Conservation (phyloP, 495 filamentous ascomycete species). For the Pyrenopolyporus hunteri region DNA sequence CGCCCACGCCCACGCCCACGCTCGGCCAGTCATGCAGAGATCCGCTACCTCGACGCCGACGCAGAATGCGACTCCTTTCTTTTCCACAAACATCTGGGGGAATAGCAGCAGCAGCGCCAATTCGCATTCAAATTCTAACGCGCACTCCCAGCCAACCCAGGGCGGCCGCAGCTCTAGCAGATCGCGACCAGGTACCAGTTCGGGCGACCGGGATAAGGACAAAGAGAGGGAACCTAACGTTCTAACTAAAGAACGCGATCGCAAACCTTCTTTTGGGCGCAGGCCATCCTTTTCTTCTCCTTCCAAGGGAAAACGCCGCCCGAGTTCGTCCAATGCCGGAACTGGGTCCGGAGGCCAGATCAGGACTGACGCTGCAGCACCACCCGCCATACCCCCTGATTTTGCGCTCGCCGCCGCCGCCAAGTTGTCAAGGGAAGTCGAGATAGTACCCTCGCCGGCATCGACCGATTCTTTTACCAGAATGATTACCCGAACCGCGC, state of each 20-base stretch:
- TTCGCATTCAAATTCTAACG: slow-evolving; percentile 10
- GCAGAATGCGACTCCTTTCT: slow-evolving; percentile 51
- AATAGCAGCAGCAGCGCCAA: slow-evolving; percentile 27
- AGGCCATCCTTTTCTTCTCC: slow-evolving; percentile 51
- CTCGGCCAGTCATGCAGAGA: slow-evolving; percentile 49
- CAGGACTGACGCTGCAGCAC: slow-evolving; percentile 45
- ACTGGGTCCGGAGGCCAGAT: slow-evolving; percentile 31
- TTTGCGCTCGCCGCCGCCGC: slow-evolving; percentile 49
- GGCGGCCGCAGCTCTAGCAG: slow-evolving; percentile 19
- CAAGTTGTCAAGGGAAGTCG: slow-evolving; percentile 45
- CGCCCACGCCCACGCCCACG: not conserved
- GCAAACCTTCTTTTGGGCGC: slow-evolving; percentile 51
- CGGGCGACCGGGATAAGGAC: slow-evolving; percentile 41
- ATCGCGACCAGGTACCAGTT: slow-evolving; percentile 50
- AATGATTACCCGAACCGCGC: slow-evolving; percentile 52
- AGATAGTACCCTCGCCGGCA: slow-evolving; percentile 43
- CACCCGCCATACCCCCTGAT: slow-evolving; percentile 48
- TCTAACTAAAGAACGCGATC: slow-evolving; percentile 51
- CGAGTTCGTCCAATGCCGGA: slow-evolving; percentile 45
- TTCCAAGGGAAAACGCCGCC: slow-evolving; percentile 47
- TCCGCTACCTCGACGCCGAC: slow-evolving; percentile 45
- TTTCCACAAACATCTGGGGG: slow-evolving; percentile 50
- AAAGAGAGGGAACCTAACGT: slow-evolving; percentile 41
- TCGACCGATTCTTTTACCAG: slow-evolving; percentile 48
- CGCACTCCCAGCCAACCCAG: slow-evolving; percentile 29